Evolutionary conservation across 495 filamentous ascomycete genomes (phyloP), one percentile per base, ranked within the genome.

Genomic region (Pyrenopolyporus hunteri): DNA sequence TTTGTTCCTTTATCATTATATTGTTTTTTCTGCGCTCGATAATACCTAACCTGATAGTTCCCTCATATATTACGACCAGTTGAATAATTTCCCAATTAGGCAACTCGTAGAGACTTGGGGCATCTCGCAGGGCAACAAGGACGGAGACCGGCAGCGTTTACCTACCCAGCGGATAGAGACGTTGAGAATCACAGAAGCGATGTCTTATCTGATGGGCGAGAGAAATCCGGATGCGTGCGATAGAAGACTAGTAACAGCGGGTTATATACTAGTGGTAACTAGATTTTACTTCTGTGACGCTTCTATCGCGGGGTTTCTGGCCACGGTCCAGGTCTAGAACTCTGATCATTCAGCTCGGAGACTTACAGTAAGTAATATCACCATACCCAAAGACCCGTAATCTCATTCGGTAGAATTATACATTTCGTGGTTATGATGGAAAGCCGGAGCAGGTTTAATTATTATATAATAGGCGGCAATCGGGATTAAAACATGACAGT

Each of bases 21-120:
- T 36, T 28, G 42, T 45, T 26, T 39, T 29, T 39, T 47, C 31
- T 29, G 51, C 26, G 22, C 22, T 49, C 39, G 13, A 20, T 17
- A 28, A 29, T 45, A 17, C 17, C 49, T 44, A 31, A 37, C 10
- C 4, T 29, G 36, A 13, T 11, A 40, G 35, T 43, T 42, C 14
- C 44, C 25, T 13, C 1, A 42, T 19, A 42, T 19, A 20, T 20
- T 19, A 46, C 8, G 13, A 14, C 4, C 32, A 43, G 32, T 46
- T 47, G 31, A 51, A 23, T 29, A 29, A 51, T 53, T 35, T 51
- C 53, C 52, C 4, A 31, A 52, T 39, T 50, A 63, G 60, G 60
- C 45, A 63, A 63, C 53, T 57, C 40, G 35, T 53, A 46, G 60
- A 63, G 53, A 46, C 39, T 50, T 20, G 51, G 28, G 16, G 6